Percentiles rank a stretch among this genome's conserved stretches.
Evolutionary conservation across 2,329 filamentous ascomycete species (phyloP).

Genomic region (Simplicillium sp.): DNA sequence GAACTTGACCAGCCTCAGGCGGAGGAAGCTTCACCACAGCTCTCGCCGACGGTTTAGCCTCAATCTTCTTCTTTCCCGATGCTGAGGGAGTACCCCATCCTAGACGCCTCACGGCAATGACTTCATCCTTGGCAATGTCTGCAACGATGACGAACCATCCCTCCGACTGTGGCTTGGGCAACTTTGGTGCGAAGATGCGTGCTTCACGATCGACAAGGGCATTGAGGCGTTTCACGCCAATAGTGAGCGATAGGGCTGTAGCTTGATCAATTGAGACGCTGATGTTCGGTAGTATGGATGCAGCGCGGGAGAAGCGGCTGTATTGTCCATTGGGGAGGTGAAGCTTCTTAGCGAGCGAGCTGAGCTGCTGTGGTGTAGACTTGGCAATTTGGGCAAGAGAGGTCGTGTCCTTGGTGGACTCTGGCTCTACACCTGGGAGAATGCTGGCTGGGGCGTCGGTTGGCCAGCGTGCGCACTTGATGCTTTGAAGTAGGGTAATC

Average conservation of each 20-base stretch:
- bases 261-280: slow-evolving; percentile 49
- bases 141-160: slow-evolving; percentile 82
- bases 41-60: slow-evolving; percentile 39
- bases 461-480: slow-evolving; percentile 91
- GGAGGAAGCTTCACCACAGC: slow-evolving; percentile 53
- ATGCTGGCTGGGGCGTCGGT: slow-evolving; percentile 70
- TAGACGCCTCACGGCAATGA: slow-evolving; percentile 78
- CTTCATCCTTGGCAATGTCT: slow-evolving; percentile 58
- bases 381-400: slow-evolving; percentile 32
- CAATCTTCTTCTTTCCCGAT: slow-evolving; percentile 17
- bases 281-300: slow-evolving; percentile 60
- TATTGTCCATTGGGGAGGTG: slow-evolving; percentile 34
- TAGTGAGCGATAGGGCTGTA: slow-evolving; percentile 52
- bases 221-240: slow-evolving; percentile 60
- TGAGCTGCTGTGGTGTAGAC: slow-evolving; percentile 23
- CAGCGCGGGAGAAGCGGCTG: slow-evolving; percentile 45
- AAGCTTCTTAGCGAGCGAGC: slow-evolving; percentile 39
- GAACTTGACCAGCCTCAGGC: slow-evolving; percentile 30
- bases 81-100: slow-evolving; percentile 47
- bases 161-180: slow-evolving; percentile 90
- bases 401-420: slow-evolving; percentile 30
- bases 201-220: slow-evolving; percentile 53
- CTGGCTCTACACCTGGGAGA: slow-evolving; percentile 58
- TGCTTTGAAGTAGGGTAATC: slow-evolving; percentile 77
- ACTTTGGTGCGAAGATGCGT: slow-evolving; percentile 76